These are phyloP conservation scores for Populus euphratica DNA, from an alignment of 345 rosid genomes.

Conservation along the genomic window DNA sequence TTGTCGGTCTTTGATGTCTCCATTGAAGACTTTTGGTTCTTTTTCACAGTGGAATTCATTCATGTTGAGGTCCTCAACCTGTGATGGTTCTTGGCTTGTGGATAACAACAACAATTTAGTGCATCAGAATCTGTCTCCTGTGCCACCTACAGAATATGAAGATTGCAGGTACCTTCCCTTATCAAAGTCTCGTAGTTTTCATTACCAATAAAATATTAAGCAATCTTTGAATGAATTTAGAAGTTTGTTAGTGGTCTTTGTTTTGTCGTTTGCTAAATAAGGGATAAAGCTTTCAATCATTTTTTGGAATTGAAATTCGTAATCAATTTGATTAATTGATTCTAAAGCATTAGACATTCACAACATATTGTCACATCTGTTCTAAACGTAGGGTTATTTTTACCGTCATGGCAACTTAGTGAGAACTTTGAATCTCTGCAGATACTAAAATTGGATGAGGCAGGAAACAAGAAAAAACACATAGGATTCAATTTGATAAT, in stretches of 20 bases:
- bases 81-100: slow-evolving; percentile 25
- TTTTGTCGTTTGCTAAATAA: not conserved
- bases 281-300: not conserved
- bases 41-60: slow-evolving; percentile 43
- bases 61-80: slow-evolving; percentile 19
- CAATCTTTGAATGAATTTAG: not conserved
- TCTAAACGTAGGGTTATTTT: not conserved
- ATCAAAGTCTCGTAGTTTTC: not conserved
- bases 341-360: too few species aligned
- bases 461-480: not conserved
- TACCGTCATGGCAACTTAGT: not conserved
- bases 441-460: not conserved
- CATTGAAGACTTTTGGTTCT: slow-evolving; percentile 40
- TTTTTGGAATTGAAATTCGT: not conserved
- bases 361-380: too few species aligned
- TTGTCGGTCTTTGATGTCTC: slow-evolving; percentile 8
- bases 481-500: not conserved
- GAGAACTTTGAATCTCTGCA: not conserved
- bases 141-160: slow-evolving; percentile 25
- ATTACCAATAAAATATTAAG: not conserved
- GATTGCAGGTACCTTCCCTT: slow-evolving; percentile 30
- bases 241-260: not conserved
- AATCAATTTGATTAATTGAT: not conserved
- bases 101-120: slow-evolving; percentile 7
- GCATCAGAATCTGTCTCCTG: slow-evolving; percentile 17